Conservation (phyloP, 352 stramenopile genomes). For the Phytophthora aleatoria region DNA sequence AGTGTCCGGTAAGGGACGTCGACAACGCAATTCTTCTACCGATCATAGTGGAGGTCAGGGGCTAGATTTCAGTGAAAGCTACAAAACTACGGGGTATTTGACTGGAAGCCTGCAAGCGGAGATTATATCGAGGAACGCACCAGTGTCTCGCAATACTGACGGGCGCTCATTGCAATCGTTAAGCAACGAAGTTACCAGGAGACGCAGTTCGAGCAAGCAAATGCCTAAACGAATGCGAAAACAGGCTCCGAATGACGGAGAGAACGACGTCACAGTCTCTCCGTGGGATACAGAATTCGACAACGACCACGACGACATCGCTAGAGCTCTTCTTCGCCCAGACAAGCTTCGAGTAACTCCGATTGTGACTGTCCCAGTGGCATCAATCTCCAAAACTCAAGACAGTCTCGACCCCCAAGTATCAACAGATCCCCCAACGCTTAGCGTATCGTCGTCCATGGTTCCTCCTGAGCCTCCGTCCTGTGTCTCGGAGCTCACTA, state of each 20-base stretch:
- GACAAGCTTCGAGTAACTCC: slow-evolving; percentile 2
- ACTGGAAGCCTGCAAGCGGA: slow-evolving; percentile 22
- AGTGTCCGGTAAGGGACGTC: slow-evolving; percentile 7
- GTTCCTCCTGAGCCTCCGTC: slow-evolving; percentile 15
- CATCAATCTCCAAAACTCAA: background rate
- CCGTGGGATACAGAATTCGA: slow-evolving; percentile 36
- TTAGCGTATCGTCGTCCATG: slow-evolving; percentile 16
- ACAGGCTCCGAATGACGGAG: slow-evolving; percentile 18
- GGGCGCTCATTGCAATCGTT: background rate
- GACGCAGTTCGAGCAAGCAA: slow-evolving; percentile 5
- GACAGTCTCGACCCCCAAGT: background rate
- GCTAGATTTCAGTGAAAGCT: slow-evolving; percentile 27
- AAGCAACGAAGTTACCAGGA: background rate
- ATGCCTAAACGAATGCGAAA: slow-evolving; percentile 2
- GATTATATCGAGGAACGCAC: slow-evolving; percentile 6
- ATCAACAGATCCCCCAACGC: background rate
- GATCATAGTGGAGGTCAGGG: background rate
- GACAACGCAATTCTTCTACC: slow-evolving; percentile 5
- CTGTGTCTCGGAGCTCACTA: slow-evolving; percentile 29
- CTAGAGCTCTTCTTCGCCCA: slow-evolving; percentile 14
- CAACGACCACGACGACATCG: slow-evolving; percentile 25
- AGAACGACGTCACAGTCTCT: slow-evolving; percentile 26
- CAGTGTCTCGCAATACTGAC: slow-evolving; percentile 1
- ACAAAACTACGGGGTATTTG: slow-evolving; percentile 28
- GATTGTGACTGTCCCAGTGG: background rate